Evolutionary conservation across 257 asterid genomes (phyloP), one percentile per base, ranked within the genome.

Genomic region (Nicotiana knightiana): DNA sequence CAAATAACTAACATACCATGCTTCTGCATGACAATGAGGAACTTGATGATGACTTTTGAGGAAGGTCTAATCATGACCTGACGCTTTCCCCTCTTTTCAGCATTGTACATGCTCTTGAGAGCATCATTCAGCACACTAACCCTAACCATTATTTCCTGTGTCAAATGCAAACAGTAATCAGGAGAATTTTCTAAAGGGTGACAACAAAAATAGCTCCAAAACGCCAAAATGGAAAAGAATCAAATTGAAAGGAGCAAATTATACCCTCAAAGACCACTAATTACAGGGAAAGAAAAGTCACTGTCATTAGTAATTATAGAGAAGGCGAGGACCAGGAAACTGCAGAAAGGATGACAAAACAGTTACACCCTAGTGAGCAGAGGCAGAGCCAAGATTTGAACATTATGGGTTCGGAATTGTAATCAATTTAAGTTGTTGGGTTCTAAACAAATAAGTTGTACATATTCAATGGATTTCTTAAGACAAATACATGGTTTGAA

Each of bases 101-200:
- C 86, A 82, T 84, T 87, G 78, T 87, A 87, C 88, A 87, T 87
- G 88, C 88, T 67, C 77, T 87, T 85, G 30, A 87, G 87, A 26
- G 90, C 90, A 55, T 87, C 88, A 57, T 87, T 85, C 88, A 87
- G 59, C 21, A 85, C 90, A 37, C 88, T 85, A 35, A 85, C 76
- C 61, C 88, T 81, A 55, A 83, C 90, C 90, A 87, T 87, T 17
- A 28, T 67, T 67, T 33, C 39, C 12, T 35, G 76, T 5, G 46
- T 67, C 7, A 30, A 67, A 67, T 26, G 1, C 4, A 30, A 30
- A 15, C 6, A 53, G 18, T 13, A 53, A 53, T 53, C 58, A 53
- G 0, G 58, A 11, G 58, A 11, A 53, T 53, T 53, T 53, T 53
- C 58, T 3, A 53, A 10, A 15, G 17, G 2, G 58, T 53, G 58